Percentiles rank a stretch among this genome's conserved stretches.
These are phyloP conservation scores for Gillenia trifoliata DNA, from an alignment of 306 rosid species.

Conservation along the genomic window DNA sequence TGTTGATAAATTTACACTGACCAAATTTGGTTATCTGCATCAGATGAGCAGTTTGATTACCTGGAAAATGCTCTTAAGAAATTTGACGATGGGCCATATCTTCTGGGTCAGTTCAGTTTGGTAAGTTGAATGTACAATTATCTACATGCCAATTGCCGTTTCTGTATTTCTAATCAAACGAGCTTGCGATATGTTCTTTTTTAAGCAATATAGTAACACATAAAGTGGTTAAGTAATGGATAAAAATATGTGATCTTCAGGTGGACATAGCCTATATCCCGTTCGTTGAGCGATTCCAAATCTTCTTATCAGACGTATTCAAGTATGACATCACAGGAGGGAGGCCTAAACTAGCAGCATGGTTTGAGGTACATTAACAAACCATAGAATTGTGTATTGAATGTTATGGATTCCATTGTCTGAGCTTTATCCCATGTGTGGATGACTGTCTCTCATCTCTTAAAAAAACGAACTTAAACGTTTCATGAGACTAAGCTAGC, in stretches of 20 bases:
- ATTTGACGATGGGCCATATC: slow-evolving; percentile 69
- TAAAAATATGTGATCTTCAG: slow-evolving; percentile 29
- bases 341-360: slow-evolving; percentile 55
- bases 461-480: neutral
- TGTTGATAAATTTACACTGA: neutral
- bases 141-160: neutral
- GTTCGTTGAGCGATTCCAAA: slow-evolving; percentile 58
- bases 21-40: slow-evolving; percentile 4
- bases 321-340: slow-evolving; percentile 52
- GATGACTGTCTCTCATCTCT: too few relatives aligned
- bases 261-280: slow-evolving; percentile 64
- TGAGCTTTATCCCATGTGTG: neutral
- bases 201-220: neutral
- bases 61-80: slow-evolving; percentile 70
- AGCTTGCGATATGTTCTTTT: neutral
- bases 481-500: neutral
- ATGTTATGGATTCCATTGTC: neutral
- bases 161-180: neutral
- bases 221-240: neutral
- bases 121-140: slow-evolving; percentile 22
- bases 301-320: slow-evolving; percentile 30
- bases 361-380: slow-evolving; percentile 50
- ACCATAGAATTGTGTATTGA: neutral
- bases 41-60: slow-evolving; percentile 63
- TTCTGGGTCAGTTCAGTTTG: slow-evolving; percentile 68